Base-by-base conservation (phyloP, 306 rosid species). In the Cucurbita moschata region DNA sequence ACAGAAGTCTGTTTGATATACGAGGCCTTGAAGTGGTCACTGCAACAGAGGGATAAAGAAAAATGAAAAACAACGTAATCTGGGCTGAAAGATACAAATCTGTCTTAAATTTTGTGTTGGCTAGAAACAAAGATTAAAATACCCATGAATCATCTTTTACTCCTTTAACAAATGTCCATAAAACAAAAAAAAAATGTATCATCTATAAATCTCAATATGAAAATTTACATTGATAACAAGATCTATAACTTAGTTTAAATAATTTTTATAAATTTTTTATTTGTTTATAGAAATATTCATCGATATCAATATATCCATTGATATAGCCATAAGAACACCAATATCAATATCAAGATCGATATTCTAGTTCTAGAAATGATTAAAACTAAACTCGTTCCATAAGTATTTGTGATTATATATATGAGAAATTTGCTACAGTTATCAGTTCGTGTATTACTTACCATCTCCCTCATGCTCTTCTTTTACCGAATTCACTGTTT, bases 391-490 rank as follows among this genome's bases (percentile, higher is more conserved):
- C 18, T 18, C 18, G 53, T 46, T 21, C 54, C 55, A 4, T 43
- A 40, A 38, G 40, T 40, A 44, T 66, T 43, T 10, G 50, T 6
- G 3, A 44, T 44, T 64, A 11, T 19, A 43, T 10, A 43, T 26
- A 39, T 35, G 35, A 44, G 54, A 37, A 43, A 64, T 42, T 40
- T 18, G n/a, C 72, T 21, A 12, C 51, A 67, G 72, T 46, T 67
- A 30, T 51, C 44, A 6, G 10, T 54, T 16, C 1, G 2, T 54
- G 63, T 8, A 73, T 73, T 44, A 64, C 84, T 59, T 81, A 90
- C 96, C 87, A 72, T 83, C 87, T 15, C 84, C 76, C 38, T 87
- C 92, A 0, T 79, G 88, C 72, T 85, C 88, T 62, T 84, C 97
- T 4, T 79, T 57, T 43, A 63, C 75, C 15, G 82, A 85, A 79